Evolutionary conservation across 371 early-diverging fungal genomes (phyloP), one percentile per base, ranked within the genome.

Genomic region (Sporodiniella umbellata): DNA sequence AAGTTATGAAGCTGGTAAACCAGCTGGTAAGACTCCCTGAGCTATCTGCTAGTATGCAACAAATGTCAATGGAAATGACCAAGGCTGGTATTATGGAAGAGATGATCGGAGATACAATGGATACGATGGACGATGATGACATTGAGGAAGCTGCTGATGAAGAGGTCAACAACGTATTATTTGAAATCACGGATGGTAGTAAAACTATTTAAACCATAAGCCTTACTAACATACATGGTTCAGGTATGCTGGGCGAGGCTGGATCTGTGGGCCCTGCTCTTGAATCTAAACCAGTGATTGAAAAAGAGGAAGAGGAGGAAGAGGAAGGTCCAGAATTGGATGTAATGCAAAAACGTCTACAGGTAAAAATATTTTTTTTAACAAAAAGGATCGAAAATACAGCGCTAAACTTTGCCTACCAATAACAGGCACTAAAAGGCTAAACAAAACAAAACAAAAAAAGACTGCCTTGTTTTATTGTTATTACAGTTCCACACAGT

Each of bases 41-140:
- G 67, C 83, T 96, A 33, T 80, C 87, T 30, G 57, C 75, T 25
- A 70, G 83, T 11, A 91, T 97, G 90, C 86, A 87, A 62, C 92
- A 93, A 62, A 86, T 96, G 88, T 84, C 91, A 14, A 85, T 72
- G 81, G 98, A 98, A 68, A 94, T 98, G 95, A 93, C 86, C 70
- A 95, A 92, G 91, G 93, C 95, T 11, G 96, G 96, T 7, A 78
- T 97, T 42, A 93, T 97, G 58, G 92, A 91, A 53, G 98, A 97
- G 64, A 96, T 96, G 95, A 84, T 95, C 37, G 80, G 85, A 38
- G 96, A 96, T 62, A 85, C 93, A 25, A 80, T 97, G 58, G 95
- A 94, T 30, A 74, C 78, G 54, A 68, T 87, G 64, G 95, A 96
- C 50, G 93, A 92, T 33, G 93, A 89, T 2, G 95, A 88, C 18